Evolutionary conservation across 331 rosid genomes (phyloP).

Genomic region (Malus hybrid): DNA sequence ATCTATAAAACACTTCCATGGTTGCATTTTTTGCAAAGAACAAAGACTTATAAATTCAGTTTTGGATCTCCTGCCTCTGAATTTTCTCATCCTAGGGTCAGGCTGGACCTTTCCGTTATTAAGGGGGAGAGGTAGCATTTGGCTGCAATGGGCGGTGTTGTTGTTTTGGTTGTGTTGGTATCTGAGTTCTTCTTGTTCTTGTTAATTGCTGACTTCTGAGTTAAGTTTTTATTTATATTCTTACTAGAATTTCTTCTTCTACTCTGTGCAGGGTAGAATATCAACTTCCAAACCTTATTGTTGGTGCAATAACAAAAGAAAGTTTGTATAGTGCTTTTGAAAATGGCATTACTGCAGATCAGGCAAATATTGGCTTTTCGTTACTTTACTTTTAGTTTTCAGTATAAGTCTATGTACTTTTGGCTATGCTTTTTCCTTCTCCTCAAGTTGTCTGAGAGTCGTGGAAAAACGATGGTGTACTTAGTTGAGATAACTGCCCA

Average conservation of each 20-base stretch:
- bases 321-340: conserved; percentile 88
- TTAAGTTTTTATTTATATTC: background rate
- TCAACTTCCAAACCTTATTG: conserved; percentile 95
- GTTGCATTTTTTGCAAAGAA: no score
- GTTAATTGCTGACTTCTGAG: background rate
- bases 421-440: background rate
- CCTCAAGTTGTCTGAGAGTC: background rate
- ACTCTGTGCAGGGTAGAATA: conserved; percentile 67
- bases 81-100: background rate
- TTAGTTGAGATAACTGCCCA: background rate
- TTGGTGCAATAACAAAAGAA: conserved; percentile 90
- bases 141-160: background rate
- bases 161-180: background rate
- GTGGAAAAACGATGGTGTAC: background rate
- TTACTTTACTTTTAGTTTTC: background rate
- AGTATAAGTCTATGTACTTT: background rate
- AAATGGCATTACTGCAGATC: conserved; percentile 78
- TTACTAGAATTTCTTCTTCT: background rate
- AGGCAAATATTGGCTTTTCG: conserved; percentile 33
- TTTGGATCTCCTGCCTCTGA: background rate
- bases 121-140: background rate
- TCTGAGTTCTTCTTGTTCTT: background rate
- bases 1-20: no score
- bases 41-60: background rate
- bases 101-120: no score